Conservation (phyloP, 495 filamentous ascomycete species). For the Bombardia bombarda region DNA sequence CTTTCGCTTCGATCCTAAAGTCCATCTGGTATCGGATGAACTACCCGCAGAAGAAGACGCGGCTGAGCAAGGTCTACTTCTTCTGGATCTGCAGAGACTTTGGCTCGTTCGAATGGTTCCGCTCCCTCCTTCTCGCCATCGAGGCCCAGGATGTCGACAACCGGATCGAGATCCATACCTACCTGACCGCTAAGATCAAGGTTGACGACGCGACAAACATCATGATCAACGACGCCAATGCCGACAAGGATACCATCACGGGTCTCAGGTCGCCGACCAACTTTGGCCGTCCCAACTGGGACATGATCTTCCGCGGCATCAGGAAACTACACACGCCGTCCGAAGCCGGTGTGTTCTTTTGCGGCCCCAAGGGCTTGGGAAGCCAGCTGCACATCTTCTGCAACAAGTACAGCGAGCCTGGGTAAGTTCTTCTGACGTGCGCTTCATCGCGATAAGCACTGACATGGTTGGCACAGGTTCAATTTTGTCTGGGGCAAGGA, state of each 20-base stretch:
- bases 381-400: slow-evolving; percentile 64
- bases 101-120: slow-evolving; percentile 76
- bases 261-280: slow-evolving; percentile 68
- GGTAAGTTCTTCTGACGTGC: slow-evolving; percentile 31
- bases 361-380: slow-evolving; percentile 64
- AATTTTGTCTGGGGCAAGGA: slow-evolving; percentile 68
- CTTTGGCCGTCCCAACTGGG: slow-evolving; percentile 74
- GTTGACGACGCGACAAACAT: slow-evolving; percentile 72
- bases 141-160: slow-evolving; percentile 76
- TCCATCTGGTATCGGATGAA: slow-evolving; percentile 85
- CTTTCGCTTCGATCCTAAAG: slow-evolving; percentile 72
- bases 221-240: slow-evolving; percentile 78
- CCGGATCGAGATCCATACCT: slow-evolving; percentile 70
- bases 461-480: slow-evolving; percentile 27
- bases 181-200: slow-evolving; percentile 72
- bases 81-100: slow-evolving; percentile 81
- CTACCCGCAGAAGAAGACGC: slow-evolving; percentile 65
- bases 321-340: slow-evolving; percentile 60
- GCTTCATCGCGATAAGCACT: background rate
- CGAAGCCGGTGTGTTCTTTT: slow-evolving; percentile 78
- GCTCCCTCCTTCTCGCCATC: slow-evolving; percentile 67
- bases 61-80: slow-evolving; percentile 74
- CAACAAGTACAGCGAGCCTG: slow-evolving; percentile 70
- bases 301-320: slow-evolving; percentile 69
- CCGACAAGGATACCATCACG: slow-evolving; percentile 69